Base-by-base conservation (phyloP, 805 yeast genomes). In the Blastobotrys peoriensis region DNA sequence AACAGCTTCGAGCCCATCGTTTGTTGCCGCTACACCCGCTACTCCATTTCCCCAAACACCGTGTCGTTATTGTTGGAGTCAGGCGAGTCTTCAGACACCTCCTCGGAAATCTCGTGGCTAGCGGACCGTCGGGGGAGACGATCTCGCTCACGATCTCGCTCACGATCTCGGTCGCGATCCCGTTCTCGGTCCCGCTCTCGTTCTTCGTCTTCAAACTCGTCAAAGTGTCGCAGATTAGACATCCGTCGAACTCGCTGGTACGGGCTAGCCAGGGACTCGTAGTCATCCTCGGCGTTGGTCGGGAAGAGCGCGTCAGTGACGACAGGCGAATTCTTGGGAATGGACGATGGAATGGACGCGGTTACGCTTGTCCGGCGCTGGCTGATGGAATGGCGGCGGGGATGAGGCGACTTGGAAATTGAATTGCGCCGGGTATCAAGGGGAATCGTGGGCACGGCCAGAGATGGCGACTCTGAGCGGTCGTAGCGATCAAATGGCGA, bases 41-140 rank as follows among this genome's bases (percentile, higher is more conserved):
- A 41, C 8, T 66, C 69, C 65, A 66, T 63, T 23, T 63, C 64
- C n/a, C 71, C 68, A 49, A 67, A 63, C 5, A 62, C 64, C 3
- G 55, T 56, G n/a, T 50, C 61, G 6, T 51, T 53, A 18, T 54
- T 52, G 8, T 52, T 50, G 23, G 52, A 49, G 28, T 52, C 63
- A 21, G 33, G 27, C 13, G 41, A 38, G 30, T 25, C 30, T 25
- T 25, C 30, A 8, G 30, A 25, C 8, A 25, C 55, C 6, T 54
- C 57, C 23, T 43, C 36, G 33, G 39, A 25, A 36, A 17, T 27
- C 40, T 36, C 20, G 38, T 36, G 39, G 30, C 41, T 23, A 16
- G 23, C n/a, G 41, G 35, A 21, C 22, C 27, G 34, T 39, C 30
- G 10, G 19, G 33, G 28, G 38, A 44, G 47, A 34, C 39, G 41